Evolutionary conservation across 257 asterid genomes (phyloP), one percentile per base, ranked within the genome.

Genomic region (Linderniella brevidens): DNA sequence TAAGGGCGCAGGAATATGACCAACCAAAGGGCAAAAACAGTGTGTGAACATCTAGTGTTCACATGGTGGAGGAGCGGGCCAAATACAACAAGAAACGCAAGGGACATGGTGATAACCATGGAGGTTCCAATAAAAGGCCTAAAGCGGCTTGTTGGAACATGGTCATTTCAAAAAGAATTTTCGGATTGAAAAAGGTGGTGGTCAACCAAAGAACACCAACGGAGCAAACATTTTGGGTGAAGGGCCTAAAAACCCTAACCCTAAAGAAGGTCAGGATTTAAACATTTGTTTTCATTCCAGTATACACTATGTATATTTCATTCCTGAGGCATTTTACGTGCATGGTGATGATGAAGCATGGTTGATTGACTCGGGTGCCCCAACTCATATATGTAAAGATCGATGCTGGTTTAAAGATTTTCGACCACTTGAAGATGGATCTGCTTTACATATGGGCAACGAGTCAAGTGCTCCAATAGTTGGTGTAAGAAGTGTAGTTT

Each of bases 121-220:
- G 3, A 40, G 45, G 5, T 40, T 11, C 3, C 16, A 40, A 40
- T 11, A 40, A 40, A 14, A 40, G 9, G 3, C 14, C n/a, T 11
- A 40, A 40, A 40, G 16, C 16, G 45, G 45, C 45, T 40, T 40
- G 45, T 11, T 40, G 45, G 45, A 40, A 14, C n/a, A 4, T 43
- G 48, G 48, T 13, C 48, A 43, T 43, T 43, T 43, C 16, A 43
- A 43, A 43, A 12, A 17, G 0, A 17, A 43, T 43, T 43, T 15
- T 0, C 48, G 16, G 3, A 6, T 43, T 43, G 48, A 17, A 9
- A 43, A 43, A 13, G 17, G 48, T 43, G 48, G 32, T 25, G 32
- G 32, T 25, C 32, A 25, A 25, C 3, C 32, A 25, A 25, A 25
- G 32, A 6, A 25, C 32, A 25, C 32, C 32, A 25, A 25, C 32